Evolutionary conservation across 257 asterid genomes (phyloP).

Genomic region (Penstemon barbatus): DNA sequence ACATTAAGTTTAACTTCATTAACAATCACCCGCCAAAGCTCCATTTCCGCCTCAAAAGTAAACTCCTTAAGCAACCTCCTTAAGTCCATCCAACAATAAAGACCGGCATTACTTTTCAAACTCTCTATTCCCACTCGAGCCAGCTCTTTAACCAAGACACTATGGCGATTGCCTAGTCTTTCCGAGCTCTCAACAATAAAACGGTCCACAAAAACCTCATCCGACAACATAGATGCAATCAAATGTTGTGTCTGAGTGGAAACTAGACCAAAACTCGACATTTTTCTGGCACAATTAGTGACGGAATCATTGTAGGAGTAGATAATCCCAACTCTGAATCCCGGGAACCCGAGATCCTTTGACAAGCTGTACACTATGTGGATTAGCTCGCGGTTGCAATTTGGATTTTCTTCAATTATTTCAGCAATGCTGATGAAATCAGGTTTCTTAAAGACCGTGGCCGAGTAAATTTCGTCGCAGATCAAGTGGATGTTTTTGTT

Average conservation of each 20-base stretch:
- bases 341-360: conserved; percentile 64
- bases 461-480: conserved; percentile 66
- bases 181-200: conserved; percentile 47
- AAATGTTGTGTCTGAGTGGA: conserved; percentile 66
- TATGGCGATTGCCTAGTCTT: conserved; percentile 45
- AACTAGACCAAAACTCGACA: conserved; percentile 65
- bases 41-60: conserved; percentile 55
- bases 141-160: conserved; percentile 34
- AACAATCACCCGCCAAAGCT: conserved; percentile 57
- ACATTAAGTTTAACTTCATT: conserved; percentile 55
- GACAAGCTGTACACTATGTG: conserved; percentile 66
- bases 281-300: conserved; percentile 54
- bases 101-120: conserved; percentile 55
- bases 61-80: conserved; percentile 39
- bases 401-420: conserved; percentile 22
- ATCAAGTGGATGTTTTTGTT: conserved; percentile 49
- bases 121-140: conserved; percentile 43
- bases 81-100: conserved; percentile 69
- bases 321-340: conserved; percentile 63
- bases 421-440: conserved; percentile 49
- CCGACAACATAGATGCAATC: conserved; percentile 54
- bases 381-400: conserved; percentile 37
- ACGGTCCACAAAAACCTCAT: conserved; percentile 38
- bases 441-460: conserved; percentile 53
- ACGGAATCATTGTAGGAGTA: conserved; percentile 53